Percentiles rank a stretch among this genome's conserved stretches.
phyloP scores from a whole-genome alignment of 176 grass and related monocot genomes.

The Olyra latifolia region DNA sequence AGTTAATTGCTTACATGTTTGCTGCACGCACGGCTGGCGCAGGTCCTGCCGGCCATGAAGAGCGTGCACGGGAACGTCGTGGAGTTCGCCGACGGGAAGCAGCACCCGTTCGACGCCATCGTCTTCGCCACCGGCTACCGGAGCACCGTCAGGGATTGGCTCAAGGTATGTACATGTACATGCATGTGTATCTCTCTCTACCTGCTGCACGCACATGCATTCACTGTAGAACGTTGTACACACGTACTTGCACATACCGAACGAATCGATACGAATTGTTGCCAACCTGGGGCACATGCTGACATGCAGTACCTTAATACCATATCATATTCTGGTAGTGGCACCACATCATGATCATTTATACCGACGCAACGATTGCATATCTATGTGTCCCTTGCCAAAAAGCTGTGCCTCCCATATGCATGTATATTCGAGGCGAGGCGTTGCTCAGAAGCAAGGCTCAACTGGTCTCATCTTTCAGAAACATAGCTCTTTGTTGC shows the following conservation, averaged over 20 bases:
- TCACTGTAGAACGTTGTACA: no score
- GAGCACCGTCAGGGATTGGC: conserved; percentile 56
- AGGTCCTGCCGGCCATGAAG: conserved; percentile 48
- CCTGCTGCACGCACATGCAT: neutral
- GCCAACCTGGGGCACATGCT: neutral
- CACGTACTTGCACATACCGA: no score
- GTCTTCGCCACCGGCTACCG: conserved; percentile 79
- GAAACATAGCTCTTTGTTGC: neutral
- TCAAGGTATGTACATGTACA: conserved; percentile 41
- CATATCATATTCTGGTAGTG: neutral
- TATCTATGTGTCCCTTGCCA: neutral
- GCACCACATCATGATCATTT: neutral
- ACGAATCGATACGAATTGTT: no score
- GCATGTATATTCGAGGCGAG: neutral
- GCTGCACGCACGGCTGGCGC: neutral
- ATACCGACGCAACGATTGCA: neutral
- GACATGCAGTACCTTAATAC: no score
- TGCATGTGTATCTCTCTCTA: neutral
- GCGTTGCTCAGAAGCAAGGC: conserved; percentile 28
- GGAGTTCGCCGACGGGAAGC: conserved; percentile 50
- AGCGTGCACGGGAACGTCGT: conserved; percentile 45
- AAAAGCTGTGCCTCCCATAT: neutral
- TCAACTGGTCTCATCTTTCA: conserved; percentile 4
- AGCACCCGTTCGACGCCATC: conserved; percentile 63
- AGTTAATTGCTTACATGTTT: neutral